A percentile compares a stretch with the other conserved stretches of the same genome.
Evolutionary conservation across 2,329 filamentous ascomycete species (phyloP).

Genomic region (Dryadomyces quercivorus): DNA sequence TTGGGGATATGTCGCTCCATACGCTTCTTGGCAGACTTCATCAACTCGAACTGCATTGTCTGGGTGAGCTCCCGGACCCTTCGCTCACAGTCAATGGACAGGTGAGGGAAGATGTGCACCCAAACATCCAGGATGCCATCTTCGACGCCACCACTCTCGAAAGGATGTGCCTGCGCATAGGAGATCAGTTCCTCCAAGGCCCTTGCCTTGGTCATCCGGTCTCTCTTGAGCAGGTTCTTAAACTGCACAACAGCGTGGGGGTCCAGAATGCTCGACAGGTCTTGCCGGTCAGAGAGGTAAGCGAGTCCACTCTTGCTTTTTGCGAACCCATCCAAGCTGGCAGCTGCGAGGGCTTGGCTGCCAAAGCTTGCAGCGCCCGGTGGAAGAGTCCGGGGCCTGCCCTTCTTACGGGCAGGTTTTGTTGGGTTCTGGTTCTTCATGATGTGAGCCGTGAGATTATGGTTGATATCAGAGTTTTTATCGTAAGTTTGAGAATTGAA

Average conservation of each 20-base stretch:
- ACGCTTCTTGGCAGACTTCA: conserved; percentile 60
- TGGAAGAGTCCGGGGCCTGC: background rate
- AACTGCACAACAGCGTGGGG: conserved; percentile 78
- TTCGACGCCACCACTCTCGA: conserved; percentile 53
- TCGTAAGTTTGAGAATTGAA: too few relatives aligned
- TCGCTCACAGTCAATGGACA: conserved; percentile 80
- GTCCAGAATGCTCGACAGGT: conserved; percentile 65
- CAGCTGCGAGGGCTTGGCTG: conserved; percentile 2
- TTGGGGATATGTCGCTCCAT: conserved; percentile 69
- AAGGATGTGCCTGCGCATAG: conserved; percentile 43
- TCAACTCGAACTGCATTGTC: conserved; percentile 50
- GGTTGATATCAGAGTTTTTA: too few relatives aligned
- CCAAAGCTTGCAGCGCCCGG: conserved; percentile 10
- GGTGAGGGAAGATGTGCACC: conserved; percentile 71
- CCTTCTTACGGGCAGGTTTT: background rate
- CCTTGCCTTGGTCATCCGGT: conserved; percentile 82
- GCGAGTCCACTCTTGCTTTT: conserved; percentile 45
- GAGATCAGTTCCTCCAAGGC: conserved; percentile 74
- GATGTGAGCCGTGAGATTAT: too few relatives aligned
- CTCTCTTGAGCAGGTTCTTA: conserved; percentile 87
- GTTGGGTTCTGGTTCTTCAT: background rate
- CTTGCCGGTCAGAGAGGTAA: conserved; percentile 76
- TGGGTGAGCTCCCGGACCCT: conserved; percentile 83
- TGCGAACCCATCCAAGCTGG: conserved; percentile 30
- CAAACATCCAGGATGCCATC: conserved; percentile 79